phyloP scores from a whole-genome alignment of 2,329 filamentous ascomycete genomes.

The Diaporthe helianthi region DNA sequence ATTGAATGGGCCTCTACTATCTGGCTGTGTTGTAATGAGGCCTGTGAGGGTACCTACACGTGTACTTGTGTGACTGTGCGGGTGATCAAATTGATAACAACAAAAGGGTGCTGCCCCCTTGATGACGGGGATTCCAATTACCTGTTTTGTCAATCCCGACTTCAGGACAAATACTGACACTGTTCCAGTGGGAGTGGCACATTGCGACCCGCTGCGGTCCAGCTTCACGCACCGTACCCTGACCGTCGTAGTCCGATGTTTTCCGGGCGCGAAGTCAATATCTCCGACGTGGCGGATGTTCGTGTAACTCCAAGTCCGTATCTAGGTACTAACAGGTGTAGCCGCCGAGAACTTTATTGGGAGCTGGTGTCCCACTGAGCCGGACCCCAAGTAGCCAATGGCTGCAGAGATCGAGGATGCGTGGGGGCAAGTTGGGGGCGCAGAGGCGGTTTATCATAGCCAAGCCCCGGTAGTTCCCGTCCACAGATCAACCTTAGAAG shows the following conservation, averaged over 20 bases:
- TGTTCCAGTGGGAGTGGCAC: background rate
- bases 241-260: background rate
- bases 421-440: background rate
- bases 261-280: background rate
- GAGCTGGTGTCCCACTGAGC: no score
- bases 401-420: background rate
- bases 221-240: background rate
- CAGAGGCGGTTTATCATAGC: background rate
- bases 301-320: background rate
- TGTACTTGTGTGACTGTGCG: no score
- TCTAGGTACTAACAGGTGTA: no score
- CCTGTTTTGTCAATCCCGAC: background rate
- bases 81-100: background rate
- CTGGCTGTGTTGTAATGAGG: background rate
- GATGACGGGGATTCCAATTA: no score
- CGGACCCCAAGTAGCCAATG: background rate
- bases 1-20: background rate
- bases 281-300: background rate
- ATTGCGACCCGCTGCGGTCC: no score
- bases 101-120: no score
- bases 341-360: background rate
- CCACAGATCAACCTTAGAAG: no score
- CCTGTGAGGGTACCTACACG: no score
- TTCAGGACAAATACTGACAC: background rate
- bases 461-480: slow-evolving; percentile 15